These are phyloP conservation scores for Arabis alpina DNA, from an alignment of 345 rosid genomes.

Conservation along the genomic window DNA sequence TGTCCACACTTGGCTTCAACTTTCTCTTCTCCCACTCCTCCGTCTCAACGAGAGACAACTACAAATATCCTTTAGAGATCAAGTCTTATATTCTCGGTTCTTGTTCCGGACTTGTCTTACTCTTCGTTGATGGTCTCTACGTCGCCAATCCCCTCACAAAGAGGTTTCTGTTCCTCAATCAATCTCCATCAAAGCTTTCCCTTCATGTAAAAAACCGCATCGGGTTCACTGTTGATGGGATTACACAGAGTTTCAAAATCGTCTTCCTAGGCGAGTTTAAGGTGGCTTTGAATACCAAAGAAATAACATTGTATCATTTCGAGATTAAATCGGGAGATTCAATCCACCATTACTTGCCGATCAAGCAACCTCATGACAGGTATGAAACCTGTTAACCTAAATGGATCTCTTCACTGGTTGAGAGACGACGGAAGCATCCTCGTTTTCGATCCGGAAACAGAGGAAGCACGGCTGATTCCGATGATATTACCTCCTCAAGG, in stretches of 20 bases:
- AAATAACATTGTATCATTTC: background rate
- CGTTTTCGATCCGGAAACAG: background rate
- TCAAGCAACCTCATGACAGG: background rate
- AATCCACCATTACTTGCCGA: background rate
- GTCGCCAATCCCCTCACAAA: background rate
- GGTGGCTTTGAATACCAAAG: background rate
- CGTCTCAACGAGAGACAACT: too few relatives aligned
- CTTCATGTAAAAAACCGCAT: background rate
- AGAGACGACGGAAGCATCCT: slow-evolving; percentile 19
- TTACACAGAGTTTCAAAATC: background rate
- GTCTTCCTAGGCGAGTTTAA: background rate
- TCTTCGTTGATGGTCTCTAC: background rate
- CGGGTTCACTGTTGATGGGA: slow-evolving; percentile 1
- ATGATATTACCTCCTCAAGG: background rate
- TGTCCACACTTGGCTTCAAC: background rate
- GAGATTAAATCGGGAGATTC: slow-evolving; percentile 1
- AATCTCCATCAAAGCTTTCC: background rate
- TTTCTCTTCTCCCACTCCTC: background rate
- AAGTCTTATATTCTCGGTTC: background rate
- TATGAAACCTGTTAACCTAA: background rate
- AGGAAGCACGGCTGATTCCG: background rate
- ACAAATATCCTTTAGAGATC: too few relatives aligned
- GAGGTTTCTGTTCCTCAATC: background rate
- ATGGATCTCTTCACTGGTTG: slow-evolving; percentile 15
- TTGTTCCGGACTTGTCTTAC: background rate